phyloP scores from a whole-genome alignment of 1,139 yeast genomes.

The Nakaseomyces sp. region DNA sequence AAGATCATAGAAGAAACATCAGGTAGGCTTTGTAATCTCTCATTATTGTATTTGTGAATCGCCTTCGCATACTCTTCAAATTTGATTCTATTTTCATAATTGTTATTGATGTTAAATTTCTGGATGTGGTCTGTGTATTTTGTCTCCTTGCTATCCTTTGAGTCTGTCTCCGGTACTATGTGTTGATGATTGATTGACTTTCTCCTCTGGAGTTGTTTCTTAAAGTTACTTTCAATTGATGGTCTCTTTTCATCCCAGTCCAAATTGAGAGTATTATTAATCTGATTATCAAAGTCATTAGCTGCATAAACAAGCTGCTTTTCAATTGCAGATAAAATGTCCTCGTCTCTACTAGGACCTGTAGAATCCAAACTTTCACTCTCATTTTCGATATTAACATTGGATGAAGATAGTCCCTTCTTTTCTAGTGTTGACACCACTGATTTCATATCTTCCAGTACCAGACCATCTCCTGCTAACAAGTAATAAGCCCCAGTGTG shows the following conservation, averaged over 20 bases:
- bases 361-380: slow-evolving; percentile 46
- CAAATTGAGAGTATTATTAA: slow-evolving; percentile 60
- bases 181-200: slow-evolving; percentile 23
- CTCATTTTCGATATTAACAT: slow-evolving; percentile 10
- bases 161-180: not conserved
- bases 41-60: slow-evolving; percentile 59
- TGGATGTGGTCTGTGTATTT: slow-evolving; percentile 12
- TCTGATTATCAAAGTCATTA: slow-evolving; percentile 70
- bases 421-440: slow-evolving; percentile 41
- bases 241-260: slow-evolving; percentile 81
- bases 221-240: slow-evolving; percentile 62
- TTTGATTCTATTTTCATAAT: slow-evolving; percentile 40
- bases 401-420: slow-evolving; percentile 16
- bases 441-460: slow-evolving; percentile 66
- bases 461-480: slow-evolving; percentile 81
- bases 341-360: slow-evolving; percentile 66
- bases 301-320: slow-evolving; percentile 69
- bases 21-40: slow-evolving; percentile 44
- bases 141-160: slow-evolving; percentile 25
- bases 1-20: slow-evolving; percentile 32
- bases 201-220: slow-evolving; percentile 30
- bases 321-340: slow-evolving; percentile 74
- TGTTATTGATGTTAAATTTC: slow-evolving; percentile 36
- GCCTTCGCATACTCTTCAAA: slow-evolving; percentile 69
- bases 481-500: slow-evolving; percentile 86